Base-by-base conservation (phyloP, 2,329 filamentous ascomycete genomes). In the Chlorencoelia australis region DNA sequence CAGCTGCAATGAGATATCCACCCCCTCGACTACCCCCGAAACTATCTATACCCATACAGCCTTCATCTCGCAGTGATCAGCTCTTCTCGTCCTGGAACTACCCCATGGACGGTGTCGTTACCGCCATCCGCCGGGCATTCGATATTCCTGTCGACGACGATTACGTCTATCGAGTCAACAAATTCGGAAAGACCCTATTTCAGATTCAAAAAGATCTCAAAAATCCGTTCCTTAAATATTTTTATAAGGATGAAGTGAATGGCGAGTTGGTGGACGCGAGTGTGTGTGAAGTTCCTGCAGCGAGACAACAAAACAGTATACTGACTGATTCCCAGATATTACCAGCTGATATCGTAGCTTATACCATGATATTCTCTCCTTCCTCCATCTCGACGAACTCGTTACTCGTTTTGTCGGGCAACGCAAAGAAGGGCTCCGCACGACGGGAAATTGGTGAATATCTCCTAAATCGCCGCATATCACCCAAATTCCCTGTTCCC, bases 331-430 rank as follows among this genome's bases (percentile, higher is more conserved):
- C 8, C 1, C 32, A 48, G 49, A 33, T 51, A 10, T 17, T 48
- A 21, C 11, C 40, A 14, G 47, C 66, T 36, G 82, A 86, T 49
- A 69, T 80, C 39, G 65, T 69, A 28, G 72, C 79, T 13, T 86
- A 87, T 62, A 69, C 73, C 24, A 63, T 70, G 31, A 66, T 87
- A 51, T 86, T 85, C 63, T 64, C 63, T 20, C 68, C 79, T 1
- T 60, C 66, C 1, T 75, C 75, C 4, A 64, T 66, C 9, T 79
- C 77, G 2, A 50, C 67, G 4, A 74, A 78, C 39, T 71, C 79
- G 8, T 65, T 86, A 10, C 79, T 67, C 42, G 70, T 69, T 32
- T 70, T 83, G 49, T 59, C 59, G 31, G 67, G 78, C 42, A 84
- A 83, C 53, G 79, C 82, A 25, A 75, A 73, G 56, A 70, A 79